phyloP scores from a whole-genome alignment of 192 early-diverging fungal species.

The Coemansia sp. region DNA sequence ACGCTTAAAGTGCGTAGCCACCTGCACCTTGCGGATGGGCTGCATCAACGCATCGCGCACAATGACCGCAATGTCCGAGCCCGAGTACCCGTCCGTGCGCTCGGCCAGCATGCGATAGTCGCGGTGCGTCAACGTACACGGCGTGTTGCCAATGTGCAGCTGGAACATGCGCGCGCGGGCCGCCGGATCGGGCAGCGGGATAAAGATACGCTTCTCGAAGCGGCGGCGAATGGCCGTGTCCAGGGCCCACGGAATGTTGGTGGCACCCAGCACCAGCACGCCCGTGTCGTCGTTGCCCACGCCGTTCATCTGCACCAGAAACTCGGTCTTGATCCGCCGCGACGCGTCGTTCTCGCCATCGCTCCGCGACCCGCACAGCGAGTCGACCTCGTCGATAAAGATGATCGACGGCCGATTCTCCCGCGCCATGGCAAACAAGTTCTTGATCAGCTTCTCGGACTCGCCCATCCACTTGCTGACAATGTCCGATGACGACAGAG shows the following conservation, averaged over 20 bases:
- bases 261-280: constrained; percentile 93
- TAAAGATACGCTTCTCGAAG: constrained; percentile 98
- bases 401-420: constrained; percentile 93
- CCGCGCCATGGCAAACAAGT: constrained; percentile 89
- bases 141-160: constrained; percentile 89
- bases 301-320: constrained; percentile 98
- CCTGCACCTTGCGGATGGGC: constrained; percentile 93
- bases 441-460: constrained; percentile 89
- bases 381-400: constrained; percentile 99
- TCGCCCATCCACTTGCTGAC: constrained; percentile 99
- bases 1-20: constrained; percentile 86
- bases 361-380: constrained; percentile 88
- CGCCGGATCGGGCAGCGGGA: constrained; percentile 85
- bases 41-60: constrained; percentile 97
- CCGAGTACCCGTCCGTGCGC: constrained; percentile 87
- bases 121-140: constrained; percentile 63
- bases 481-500: constrained; percentile 94
- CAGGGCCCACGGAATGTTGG: constrained; percentile 96
- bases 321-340: constrained; percentile 95
- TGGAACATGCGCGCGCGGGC: constrained; percentile 89
- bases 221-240: constrained; percentile 89
- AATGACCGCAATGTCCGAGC: constrained; percentile 91
- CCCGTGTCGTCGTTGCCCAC: constrained; percentile 93
- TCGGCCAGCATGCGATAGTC: constrained; percentile 76
- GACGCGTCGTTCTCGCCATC: constrained; percentile 96